Conservation (phyloP, 2,329 filamentous ascomycete genomes). For the Trematosphaeria pertusa region DNA sequence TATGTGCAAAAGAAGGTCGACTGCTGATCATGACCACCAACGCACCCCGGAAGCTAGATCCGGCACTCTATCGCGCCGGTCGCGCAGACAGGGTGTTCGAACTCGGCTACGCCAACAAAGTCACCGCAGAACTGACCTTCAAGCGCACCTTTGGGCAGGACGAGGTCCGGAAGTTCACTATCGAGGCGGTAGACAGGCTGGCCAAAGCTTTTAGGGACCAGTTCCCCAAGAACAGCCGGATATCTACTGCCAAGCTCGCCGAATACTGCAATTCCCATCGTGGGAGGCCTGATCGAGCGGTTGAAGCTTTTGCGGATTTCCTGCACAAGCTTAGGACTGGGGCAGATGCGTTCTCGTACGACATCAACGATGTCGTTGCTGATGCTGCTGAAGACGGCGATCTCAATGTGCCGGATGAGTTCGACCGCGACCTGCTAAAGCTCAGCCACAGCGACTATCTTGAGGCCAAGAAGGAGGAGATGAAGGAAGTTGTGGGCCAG, state of each 20-base stretch:
- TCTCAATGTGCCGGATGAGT: conserved; percentile 14
- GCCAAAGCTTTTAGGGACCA: conserved; percentile 17
- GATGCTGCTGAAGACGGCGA: conserved; percentile 1
- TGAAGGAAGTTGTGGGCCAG: too few species aligned
- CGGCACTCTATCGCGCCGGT: conserved; percentile 75
- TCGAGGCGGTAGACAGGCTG: conserved; percentile 12
- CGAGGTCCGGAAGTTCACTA: conserved; percentile 1
- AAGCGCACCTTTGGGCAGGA: conserved; percentile 2
- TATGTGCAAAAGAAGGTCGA: conserved; percentile 78
- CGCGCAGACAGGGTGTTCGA: conserved; percentile 86
- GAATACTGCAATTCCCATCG: conserved; percentile 17
- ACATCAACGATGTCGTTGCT: background rate
- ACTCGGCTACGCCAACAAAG: conserved; percentile 26
- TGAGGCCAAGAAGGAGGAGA: too few species aligned
- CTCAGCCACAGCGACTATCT: conserved; percentile 6
- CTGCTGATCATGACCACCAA: conserved; percentile 86
- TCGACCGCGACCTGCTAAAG: conserved; percentile 5
- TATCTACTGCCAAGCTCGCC: conserved; percentile 18
- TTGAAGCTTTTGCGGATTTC: conserved; percentile 17
- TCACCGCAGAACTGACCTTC: background rate
- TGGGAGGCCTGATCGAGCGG: conserved; percentile 13
- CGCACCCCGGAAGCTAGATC: conserved; percentile 73
- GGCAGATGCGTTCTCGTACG: conserved; percentile 11
- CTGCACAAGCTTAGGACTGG: conserved; percentile 4
- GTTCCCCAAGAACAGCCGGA: conserved; percentile 10